These are phyloP conservation scores for Cutaneotrichosporon daszewskae DNA, from an alignment of 1,284 basidiomycete genomes.

Conservation along the genomic window DNA sequence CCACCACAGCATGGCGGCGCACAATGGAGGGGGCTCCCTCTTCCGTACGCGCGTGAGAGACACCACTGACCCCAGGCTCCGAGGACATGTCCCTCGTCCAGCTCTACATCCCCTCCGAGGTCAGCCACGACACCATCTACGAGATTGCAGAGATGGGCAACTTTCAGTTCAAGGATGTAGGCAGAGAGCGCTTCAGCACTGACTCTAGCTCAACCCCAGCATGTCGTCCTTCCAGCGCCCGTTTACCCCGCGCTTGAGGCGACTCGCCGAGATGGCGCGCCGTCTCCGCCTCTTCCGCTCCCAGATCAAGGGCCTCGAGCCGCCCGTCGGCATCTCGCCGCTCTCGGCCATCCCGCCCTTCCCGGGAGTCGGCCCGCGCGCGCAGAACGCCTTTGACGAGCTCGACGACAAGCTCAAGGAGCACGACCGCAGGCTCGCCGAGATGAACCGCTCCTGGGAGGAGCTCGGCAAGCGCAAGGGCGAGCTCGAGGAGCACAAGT, in stretches of 20 bases:
- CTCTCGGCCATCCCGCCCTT: constrained; percentile 75
- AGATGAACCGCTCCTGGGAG: constrained; percentile 95
- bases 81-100: constrained; percentile 97
- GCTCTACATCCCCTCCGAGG: constrained; percentile 95
- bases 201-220: constrained; percentile 74
- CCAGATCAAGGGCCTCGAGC: constrained; percentile 73
- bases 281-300: constrained; percentile 82
- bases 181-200: constrained; percentile 8
- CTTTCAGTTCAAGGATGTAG: constrained; percentile 97
- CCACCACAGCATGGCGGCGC: constrained; percentile 20
- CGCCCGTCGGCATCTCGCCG: constrained; percentile 69
- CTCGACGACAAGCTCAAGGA: constrained; percentile 81
- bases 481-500: constrained; percentile 85
- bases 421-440: constrained; percentile 75
- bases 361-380: constrained; percentile 78
- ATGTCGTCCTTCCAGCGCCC: constrained; percentile 98
- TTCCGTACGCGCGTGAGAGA: constrained; percentile 54
- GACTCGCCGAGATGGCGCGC: constrained; percentile 92
- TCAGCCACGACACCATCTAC: constrained; percentile 91
- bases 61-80: constrained; percentile 58
- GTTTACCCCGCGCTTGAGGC: constrained; percentile 90
- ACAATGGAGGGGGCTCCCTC: constrained; percentile 58
- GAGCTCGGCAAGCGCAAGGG: constrained; percentile 77
- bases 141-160: constrained; percentile 93
- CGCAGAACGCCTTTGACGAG: constrained; percentile 89